Conservation (phyloP, 805 yeast genomes). For the Kregervanrija delftensis region DNA sequence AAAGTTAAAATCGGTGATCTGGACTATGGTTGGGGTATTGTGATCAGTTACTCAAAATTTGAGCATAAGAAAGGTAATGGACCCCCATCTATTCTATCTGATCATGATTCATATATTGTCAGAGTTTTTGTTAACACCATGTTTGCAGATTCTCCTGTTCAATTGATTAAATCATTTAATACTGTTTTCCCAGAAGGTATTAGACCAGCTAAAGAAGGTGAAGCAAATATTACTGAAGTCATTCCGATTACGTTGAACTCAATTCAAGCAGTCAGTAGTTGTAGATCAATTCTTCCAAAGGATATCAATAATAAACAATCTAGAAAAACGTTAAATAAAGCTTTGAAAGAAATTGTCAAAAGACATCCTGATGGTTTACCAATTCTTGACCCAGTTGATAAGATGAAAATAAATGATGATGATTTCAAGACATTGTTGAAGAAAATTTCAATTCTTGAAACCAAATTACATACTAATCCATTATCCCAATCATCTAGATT, state of each 20-base stretch:
- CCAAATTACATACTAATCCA: conserved; percentile 66
- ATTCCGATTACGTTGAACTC: conserved; percentile 83
- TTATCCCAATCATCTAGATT: conserved; percentile 55
- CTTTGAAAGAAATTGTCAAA: conserved; percentile 71
- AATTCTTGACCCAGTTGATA: conserved; percentile 80
- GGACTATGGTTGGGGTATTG: conserved; percentile 97
- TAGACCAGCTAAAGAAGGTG: conserved; percentile 72
- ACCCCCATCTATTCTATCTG: conserved; percentile 53
- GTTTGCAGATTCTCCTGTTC: conserved; percentile 80
- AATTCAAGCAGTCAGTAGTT: conserved; percentile 65
- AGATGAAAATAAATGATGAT: conserved; percentile 75
- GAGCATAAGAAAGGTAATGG: conserved; percentile 38
- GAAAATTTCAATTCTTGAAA: conserved; percentile 77
- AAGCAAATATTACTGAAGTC: conserved; percentile 63
- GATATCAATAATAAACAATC: conserved; percentile 55
- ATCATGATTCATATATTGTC: conserved; percentile 86
- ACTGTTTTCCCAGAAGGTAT: conserved; percentile 85
- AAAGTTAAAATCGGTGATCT: conserved; percentile 53
- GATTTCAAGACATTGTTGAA: conserved; percentile 65
- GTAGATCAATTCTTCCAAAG: conserved; percentile 74
- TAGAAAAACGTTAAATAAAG: conserved; percentile 59
- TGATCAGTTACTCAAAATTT: conserved; percentile 60
- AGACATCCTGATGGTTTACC: conserved; percentile 91
- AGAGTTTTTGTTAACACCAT: conserved; percentile 74
- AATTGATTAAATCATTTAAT: conserved; percentile 67